Evolutionary conservation across 2,329 filamentous ascomycete species (phyloP).

Genomic region (Polychaeton citri): DNA sequence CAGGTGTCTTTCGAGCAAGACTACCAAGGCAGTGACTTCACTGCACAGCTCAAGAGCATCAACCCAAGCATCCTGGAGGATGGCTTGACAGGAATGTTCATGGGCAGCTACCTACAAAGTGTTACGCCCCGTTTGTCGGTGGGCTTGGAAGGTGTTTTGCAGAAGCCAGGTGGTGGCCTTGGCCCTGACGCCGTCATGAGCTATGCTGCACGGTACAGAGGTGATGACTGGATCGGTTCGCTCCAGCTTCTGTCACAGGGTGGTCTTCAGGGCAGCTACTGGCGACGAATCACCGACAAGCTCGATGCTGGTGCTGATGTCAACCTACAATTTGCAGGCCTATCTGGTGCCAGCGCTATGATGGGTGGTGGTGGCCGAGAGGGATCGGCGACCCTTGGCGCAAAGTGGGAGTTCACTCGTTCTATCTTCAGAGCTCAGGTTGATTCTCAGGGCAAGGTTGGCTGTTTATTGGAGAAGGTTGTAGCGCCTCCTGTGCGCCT

Average conservation of each 20-base stretch:
- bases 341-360: slow-evolving; percentile 48
- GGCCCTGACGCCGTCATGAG: slow-evolving; percentile 84
- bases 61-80: slow-evolving; percentile 93
- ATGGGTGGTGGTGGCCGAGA: slow-evolving; percentile 67
- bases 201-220: slow-evolving; percentile 85
- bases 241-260: slow-evolving; percentile 83
- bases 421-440: slow-evolving; percentile 92
- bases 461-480: slow-evolving; percentile 87
- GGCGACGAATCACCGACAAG: slow-evolving; percentile 82
- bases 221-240: slow-evolving; percentile 81
- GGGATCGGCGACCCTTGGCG: slow-evolving; percentile 78
- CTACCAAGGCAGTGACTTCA: slow-evolving; percentile 88
- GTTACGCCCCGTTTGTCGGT: slow-evolving; percentile 76
- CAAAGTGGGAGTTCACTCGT: slow-evolving; percentile 96
- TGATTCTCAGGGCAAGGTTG: slow-evolving; percentile 87
- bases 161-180: slow-evolving; percentile 68
- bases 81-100: slow-evolving; percentile 84
- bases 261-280: slow-evolving; percentile 81
- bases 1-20: slow-evolving; percentile 93
- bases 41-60: slow-evolving; percentile 79
- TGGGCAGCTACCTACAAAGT: slow-evolving; percentile 90
- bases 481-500: slow-evolving; percentile 84
- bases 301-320: slow-evolving; percentile 93
- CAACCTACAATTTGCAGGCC: slow-evolving; percentile 65
- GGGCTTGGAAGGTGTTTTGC: slow-evolving; percentile 88